Evolutionary conservation across 1,284 basidiomycete genomes (phyloP).

Genomic region (Gomphus sp.): DNA sequence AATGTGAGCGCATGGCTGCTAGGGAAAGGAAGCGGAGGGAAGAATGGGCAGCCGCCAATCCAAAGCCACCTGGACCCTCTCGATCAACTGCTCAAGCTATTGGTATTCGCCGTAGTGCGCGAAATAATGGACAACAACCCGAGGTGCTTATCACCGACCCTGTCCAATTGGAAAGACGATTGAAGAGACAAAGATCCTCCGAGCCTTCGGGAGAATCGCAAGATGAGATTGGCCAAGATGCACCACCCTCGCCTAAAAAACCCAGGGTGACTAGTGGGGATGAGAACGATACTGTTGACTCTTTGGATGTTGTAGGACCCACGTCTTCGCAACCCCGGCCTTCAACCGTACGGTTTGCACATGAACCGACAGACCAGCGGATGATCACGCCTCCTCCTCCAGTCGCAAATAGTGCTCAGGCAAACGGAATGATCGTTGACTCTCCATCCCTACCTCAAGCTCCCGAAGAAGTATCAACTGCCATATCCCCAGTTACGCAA

Average conservation of each 20-base stretch:
- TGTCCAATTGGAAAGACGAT: constrained; percentile 54
- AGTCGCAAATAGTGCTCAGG: constrained; percentile 5
- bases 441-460: no score
- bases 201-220: constrained; percentile 45
- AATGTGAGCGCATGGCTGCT: constrained; percentile 84
- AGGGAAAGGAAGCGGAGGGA: constrained; percentile 67
- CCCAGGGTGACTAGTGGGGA: constrained; percentile 31
- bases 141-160: constrained; percentile 67
- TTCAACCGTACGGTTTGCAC: constrained; percentile 36
- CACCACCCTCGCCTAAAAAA: constrained; percentile 41
- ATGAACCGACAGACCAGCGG: constrained; percentile 11
- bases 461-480: neutral
- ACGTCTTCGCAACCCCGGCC: constrained; percentile 21
- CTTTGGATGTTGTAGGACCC: constrained; percentile 32
- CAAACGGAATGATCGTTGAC: neutral
- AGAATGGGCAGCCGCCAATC: constrained; percentile 44
- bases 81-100: constrained; percentile 22
- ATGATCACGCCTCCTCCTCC: constrained; percentile 15
- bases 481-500: constrained; percentile 17
- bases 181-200: constrained; percentile 64
- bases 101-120: constrained; percentile 53
- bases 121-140: constrained; percentile 61
- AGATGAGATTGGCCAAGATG: constrained; percentile 35
- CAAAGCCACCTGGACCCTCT: constrained; percentile 28
- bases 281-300: constrained; percentile 35